A percentile compares a stretch with the other conserved stretches of the same genome.
Evolutionary conservation across 1,284 basidiomycete genomes (phyloP).

Genomic region (Leucocoprinus gongylophorus): DNA sequence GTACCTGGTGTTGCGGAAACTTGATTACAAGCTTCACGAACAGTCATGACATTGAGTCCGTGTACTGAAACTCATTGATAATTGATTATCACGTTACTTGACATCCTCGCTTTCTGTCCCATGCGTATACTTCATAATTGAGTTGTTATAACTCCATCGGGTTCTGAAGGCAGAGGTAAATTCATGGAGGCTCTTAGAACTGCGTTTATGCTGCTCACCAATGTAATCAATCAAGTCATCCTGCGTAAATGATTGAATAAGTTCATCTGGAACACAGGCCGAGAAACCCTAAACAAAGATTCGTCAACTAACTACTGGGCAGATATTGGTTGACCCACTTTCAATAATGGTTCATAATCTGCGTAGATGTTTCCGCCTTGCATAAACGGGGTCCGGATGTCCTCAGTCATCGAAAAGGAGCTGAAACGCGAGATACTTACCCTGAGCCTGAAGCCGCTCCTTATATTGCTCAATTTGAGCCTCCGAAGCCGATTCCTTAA

Average conservation of each 20-base stretch:
- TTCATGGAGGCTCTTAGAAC: not conserved
- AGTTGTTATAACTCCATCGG: constrained; percentile 39
- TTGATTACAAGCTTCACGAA: constrained; percentile 1
- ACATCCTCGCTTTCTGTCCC: not conserved
- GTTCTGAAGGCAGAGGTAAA: constrained; percentile 30
- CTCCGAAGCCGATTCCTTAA: constrained; percentile 41
- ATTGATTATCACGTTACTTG: not conserved
- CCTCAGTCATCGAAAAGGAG: not conserved
- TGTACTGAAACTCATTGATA: not conserved
- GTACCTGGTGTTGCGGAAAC: not conserved
- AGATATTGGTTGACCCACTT: constrained; percentile 17
- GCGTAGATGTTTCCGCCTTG: constrained; percentile 40
- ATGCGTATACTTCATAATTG: constrained; percentile 20
- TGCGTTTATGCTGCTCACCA: constrained; percentile 30
- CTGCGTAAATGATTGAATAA: constrained; percentile 32
- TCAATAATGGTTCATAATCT: constrained; percentile 32
- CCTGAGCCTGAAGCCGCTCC: constrained; percentile 34
- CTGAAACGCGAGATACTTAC: constrained; percentile 18
- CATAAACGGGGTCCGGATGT: not conserved
- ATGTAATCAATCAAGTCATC: constrained; percentile 44
- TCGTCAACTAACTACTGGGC: not conserved
- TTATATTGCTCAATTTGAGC: constrained; percentile 40
- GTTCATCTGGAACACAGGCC: constrained; percentile 38
- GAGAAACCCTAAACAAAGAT: constrained; percentile 43
- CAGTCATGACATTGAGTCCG: not conserved